A percentile compares a stretch with the other conserved stretches of the same genome.
phyloP scores from a whole-genome alignment of 2,329 filamentous ascomycete species.

The Neocucurbitaria cava region DNA sequence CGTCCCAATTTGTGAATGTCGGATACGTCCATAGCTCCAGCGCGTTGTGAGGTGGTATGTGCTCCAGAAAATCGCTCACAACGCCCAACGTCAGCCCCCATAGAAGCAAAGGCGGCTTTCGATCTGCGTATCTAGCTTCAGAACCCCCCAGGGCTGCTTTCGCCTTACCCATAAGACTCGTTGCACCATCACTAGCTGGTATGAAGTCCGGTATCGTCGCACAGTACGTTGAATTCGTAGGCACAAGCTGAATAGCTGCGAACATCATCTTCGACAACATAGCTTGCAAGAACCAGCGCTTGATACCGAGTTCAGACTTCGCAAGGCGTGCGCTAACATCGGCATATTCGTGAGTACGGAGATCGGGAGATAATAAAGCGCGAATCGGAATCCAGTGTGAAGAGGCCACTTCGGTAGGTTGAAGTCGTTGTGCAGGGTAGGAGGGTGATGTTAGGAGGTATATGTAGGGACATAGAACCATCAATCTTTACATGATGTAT shows the following conservation, averaged over 20 bases:
- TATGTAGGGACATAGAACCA: slow-evolving; percentile 74
- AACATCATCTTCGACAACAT: slow-evolving; percentile 72
- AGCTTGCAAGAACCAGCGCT: slow-evolving; percentile 62
- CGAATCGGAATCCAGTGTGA: slow-evolving; percentile 73
- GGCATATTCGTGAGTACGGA: slow-evolving; percentile 68
- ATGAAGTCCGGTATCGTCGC: slow-evolving; percentile 61
- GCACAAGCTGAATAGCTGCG: slow-evolving; percentile 67
- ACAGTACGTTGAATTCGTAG: slow-evolving; percentile 67
- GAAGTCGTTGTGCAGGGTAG: slow-evolving; percentile 65
- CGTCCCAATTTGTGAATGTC: slow-evolving; percentile 69
- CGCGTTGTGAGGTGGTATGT: slow-evolving; percentile 68
- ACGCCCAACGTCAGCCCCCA: slow-evolving; percentile 75
- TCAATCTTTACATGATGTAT: slow-evolving; percentile 56
- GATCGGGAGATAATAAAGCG: slow-evolving; percentile 64
- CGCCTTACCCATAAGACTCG: slow-evolving; percentile 14
- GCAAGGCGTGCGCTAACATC: slow-evolving; percentile 69
- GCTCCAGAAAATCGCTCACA: slow-evolving; percentile 71
- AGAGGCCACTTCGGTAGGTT: slow-evolving; percentile 72
- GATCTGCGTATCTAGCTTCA: slow-evolving; percentile 40
- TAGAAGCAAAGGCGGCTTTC: slow-evolving; percentile 62
- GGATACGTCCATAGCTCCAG: slow-evolving; percentile 71
- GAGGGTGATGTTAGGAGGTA: slow-evolving; percentile 67
- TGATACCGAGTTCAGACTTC: slow-evolving; percentile 61
- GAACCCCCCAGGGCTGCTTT: slow-evolving; percentile 24
- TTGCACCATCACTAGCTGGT: slow-evolving; percentile 23